Conservation (phyloP, 257 asterid species). For the Linderniella brevidens region DNA sequence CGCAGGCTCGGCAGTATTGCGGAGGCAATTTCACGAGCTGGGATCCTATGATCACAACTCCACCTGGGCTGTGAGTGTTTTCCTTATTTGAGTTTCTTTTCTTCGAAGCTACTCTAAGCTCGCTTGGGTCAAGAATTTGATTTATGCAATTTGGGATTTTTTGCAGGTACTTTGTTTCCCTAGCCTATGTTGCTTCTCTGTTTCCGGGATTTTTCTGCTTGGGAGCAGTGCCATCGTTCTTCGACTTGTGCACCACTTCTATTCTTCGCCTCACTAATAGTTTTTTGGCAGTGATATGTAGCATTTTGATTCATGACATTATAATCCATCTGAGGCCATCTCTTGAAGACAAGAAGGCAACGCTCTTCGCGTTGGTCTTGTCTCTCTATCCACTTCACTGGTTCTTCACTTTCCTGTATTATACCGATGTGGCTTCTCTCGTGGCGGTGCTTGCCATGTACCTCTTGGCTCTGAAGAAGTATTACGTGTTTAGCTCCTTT, state of each 20-base stretch:
- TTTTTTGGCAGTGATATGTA: conserved; percentile 52
- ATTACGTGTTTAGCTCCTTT: conserved; percentile 60
- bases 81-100: not conserved
- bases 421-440: conserved; percentile 86
- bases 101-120: not conserved
- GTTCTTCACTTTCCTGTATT: conserved; percentile 82
- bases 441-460: conserved; percentile 78
- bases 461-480: conserved; percentile 54
- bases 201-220: conserved; percentile 52
- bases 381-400: conserved; percentile 87
- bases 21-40: conserved; percentile 66
- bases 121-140: conserved; percentile 24
- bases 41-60: conserved; percentile 99
- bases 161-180: conserved; percentile 96
- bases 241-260: conserved; percentile 54
- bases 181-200: conserved; percentile 81
- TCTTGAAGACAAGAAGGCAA: conserved; percentile 54
- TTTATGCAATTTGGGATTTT: conserved; percentile 17
- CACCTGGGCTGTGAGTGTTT: conserved; percentile 81
- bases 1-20: conserved; percentile 80
- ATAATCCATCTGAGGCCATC: conserved; percentile 52
- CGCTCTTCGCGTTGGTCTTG: conserved; percentile 48
- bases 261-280: conserved; percentile 65
- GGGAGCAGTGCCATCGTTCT: conserved; percentile 33
- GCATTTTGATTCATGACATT: conserved; percentile 56